Conservation (phyloP, 225 moss, liverwort and hornwort genomes). For the Polytrichum commune region DNA sequence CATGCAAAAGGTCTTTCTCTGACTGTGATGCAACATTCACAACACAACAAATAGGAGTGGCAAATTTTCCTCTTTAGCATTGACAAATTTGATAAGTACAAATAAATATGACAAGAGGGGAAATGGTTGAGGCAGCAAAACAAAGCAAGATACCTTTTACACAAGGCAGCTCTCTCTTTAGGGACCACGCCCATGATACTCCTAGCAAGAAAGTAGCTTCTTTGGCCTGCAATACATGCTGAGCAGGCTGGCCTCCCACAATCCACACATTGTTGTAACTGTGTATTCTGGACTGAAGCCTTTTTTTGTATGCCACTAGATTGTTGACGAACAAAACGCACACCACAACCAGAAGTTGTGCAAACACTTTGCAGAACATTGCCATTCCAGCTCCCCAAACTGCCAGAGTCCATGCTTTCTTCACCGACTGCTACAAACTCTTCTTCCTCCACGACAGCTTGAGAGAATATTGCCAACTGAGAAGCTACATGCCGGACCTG, state of each 20-base stretch:
- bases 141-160: constrained; percentile 23
- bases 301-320: constrained; percentile 35
- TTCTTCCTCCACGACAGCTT: constrained; percentile 72
- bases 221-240: constrained; percentile 58
- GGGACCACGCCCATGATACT: constrained; percentile 14
- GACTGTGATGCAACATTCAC: too few relatives aligned
- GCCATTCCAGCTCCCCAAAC: constrained; percentile 27
- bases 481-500: constrained; percentile 68
- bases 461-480: constrained; percentile 55
- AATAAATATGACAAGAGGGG: not conserved
- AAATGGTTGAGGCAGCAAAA: not conserved
- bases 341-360: constrained; percentile 57
- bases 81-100: too few relatives aligned
- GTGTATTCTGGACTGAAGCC: constrained; percentile 26
- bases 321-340: constrained; percentile 42
- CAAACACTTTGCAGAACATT: constrained; percentile 61
- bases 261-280: constrained; percentile 34
- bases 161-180: constrained; percentile 19
- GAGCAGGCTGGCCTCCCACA: constrained; percentile 59
- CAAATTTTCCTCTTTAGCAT: too few relatives aligned
- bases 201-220: constrained; percentile 6
- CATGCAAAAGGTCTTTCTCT: too few relatives aligned
- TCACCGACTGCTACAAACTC: constrained; percentile 62
- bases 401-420: constrained; percentile 18
- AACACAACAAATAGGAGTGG: too few relatives aligned